Conservation (phyloP, 2,329 filamentous ascomycete genomes). For the Pseudocercospora eumusae region DNA sequence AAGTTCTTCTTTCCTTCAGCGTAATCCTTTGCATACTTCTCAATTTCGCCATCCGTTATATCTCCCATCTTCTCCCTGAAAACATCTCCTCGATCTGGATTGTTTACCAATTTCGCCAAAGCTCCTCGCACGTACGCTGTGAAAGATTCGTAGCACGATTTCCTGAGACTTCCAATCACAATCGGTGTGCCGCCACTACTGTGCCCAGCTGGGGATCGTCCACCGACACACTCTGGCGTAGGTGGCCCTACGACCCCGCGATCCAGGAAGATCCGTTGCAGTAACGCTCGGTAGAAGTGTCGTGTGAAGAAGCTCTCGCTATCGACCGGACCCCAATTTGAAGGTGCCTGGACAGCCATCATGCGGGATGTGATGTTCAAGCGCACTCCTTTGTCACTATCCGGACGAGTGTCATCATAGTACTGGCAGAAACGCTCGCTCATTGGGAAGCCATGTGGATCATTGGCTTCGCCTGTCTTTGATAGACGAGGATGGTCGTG, state of each 20-base stretch:
- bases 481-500: constrained; percentile 63
- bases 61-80: constrained; percentile 66
- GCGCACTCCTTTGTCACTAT: constrained; percentile 62
- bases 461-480: constrained; percentile 69
- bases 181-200: constrained; percentile 64
- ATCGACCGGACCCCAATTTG: constrained; percentile 82
- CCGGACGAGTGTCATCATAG: constrained; percentile 23
- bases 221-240: constrained; percentile 30
- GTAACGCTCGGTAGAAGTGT: constrained; percentile 86
- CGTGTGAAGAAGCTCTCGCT: constrained; percentile 87
- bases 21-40: constrained; percentile 67
- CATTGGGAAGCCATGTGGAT: constrained; percentile 94
- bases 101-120: constrained; percentile 68
- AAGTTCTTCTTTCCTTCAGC: constrained; percentile 72
- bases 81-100: constrained; percentile 59
- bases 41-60: constrained; percentile 75
- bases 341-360: constrained; percentile 95
- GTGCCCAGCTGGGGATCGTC: constrained; percentile 39
- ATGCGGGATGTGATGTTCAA: constrained; percentile 95
- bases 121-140: constrained; percentile 77
- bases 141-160: constrained; percentile 76
- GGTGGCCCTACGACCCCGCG: constrained; percentile 70
- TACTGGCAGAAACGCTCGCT: constrained; percentile 66
- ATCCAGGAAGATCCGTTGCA: constrained; percentile 92
- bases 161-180: constrained; percentile 81